These are phyloP conservation scores for Catunica adiposa DNA, from an alignment of 2,329 filamentous ascomycete genomes.

Conservation along the genomic window DNA sequence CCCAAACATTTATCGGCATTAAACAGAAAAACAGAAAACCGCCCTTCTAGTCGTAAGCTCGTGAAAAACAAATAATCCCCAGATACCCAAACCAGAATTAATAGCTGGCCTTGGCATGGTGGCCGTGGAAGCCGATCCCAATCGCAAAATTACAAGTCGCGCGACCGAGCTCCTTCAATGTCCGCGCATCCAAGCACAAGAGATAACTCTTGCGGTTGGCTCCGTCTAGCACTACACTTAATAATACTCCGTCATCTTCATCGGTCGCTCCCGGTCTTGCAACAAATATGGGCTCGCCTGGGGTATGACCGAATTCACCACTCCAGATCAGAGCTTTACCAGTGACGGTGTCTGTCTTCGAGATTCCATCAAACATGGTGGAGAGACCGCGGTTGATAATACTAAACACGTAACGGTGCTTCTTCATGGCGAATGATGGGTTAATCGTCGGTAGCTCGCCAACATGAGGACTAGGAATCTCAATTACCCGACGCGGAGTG, in stretches of 20 bases:
- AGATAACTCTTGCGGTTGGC: constrained; percentile 43
- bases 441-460: constrained; percentile 55
- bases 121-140: constrained; percentile 49
- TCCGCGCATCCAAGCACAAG: constrained; percentile 45
- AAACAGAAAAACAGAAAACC: neutral
- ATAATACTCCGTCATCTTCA: constrained; percentile 47
- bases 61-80: neutral
- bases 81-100: neutral
- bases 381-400: constrained; percentile 39
- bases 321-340: constrained; percentile 40
- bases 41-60: neutral
- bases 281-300: constrained; percentile 55
- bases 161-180: constrained; percentile 45
- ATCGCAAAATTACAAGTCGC: constrained; percentile 46
- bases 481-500: constrained; percentile 21
- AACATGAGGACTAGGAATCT: constrained; percentile 35
- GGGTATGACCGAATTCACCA: constrained; percentile 40
- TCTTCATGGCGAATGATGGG: constrained; percentile 32
- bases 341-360: constrained; percentile 46
- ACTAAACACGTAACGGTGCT: constrained; percentile 45
- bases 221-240: constrained; percentile 50
- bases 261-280: constrained; percentile 24
- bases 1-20: too few relatives aligned
- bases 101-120: constrained; percentile 23
- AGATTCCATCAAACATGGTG: constrained; percentile 44